Conservation (phyloP, 768 basidiomycete species). For the Hortiboletus campestris region DNA sequence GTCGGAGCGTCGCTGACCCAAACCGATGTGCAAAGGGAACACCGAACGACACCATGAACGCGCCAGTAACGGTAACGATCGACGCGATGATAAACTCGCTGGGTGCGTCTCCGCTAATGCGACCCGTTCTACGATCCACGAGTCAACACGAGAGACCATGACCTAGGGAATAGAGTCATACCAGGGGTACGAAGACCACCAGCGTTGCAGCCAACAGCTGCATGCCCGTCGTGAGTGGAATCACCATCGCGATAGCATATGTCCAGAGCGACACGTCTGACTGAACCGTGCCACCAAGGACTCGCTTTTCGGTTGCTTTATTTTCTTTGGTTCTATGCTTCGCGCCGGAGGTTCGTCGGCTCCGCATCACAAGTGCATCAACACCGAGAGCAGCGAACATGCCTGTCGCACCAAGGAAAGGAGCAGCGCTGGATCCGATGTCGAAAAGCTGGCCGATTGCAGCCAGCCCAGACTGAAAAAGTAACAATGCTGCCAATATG, state of each 20-base stretch:
- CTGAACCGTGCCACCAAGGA: constrained; percentile 8
- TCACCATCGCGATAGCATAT: constrained; percentile 59
- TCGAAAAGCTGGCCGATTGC: constrained; percentile 58
- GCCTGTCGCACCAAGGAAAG: constrained; percentile 60
- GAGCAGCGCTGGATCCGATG: constrained; percentile 75
- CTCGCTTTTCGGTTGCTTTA: background rate
- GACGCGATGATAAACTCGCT: constrained; percentile 87
- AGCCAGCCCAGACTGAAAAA: constrained; percentile 60
- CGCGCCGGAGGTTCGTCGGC: constrained; percentile 17
- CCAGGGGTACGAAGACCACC: constrained; percentile 90
- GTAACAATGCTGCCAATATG: constrained; percentile 55
- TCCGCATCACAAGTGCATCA: constrained; percentile 41
- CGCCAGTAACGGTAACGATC: constrained; percentile 57
- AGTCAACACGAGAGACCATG: constrained; percentile 3
- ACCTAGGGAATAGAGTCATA: constrained; percentile 30
- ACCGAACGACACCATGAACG: constrained; percentile 56
- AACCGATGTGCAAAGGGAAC: constrained; percentile 78
- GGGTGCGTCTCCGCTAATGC: constrained; percentile 79
- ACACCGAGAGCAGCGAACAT: constrained; percentile 55
- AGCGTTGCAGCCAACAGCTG: constrained; percentile 59
- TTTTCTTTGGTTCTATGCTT: background rate
- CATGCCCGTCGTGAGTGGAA: constrained; percentile 56
- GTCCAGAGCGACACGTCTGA: constrained; percentile 52
- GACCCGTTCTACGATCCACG: constrained; percentile 59
- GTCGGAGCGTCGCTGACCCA: constrained; percentile 39